Conservation (phyloP, 2,329 filamentous ascomycete genomes). For the Colletotrichum sublineola region DNA sequence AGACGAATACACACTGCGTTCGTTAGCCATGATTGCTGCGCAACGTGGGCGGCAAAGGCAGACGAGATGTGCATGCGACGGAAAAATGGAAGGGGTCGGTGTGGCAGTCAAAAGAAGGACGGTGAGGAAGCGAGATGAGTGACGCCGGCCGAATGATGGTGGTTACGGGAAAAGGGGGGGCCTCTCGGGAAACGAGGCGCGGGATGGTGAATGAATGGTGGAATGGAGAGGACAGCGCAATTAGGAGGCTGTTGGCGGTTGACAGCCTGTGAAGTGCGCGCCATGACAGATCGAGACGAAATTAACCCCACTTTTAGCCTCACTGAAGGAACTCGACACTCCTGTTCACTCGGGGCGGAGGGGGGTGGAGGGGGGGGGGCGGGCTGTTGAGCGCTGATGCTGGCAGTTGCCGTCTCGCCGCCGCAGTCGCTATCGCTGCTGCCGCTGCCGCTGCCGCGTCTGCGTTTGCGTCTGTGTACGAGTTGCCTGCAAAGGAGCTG, state of each 20-base stretch:
- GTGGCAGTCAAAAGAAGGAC: constrained; percentile 20
- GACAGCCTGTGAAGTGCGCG: constrained; percentile 39
- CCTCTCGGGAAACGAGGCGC: constrained; percentile 28
- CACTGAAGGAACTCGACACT: constrained; percentile 40
- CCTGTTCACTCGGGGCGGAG: background rate
- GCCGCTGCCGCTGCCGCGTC: background rate
- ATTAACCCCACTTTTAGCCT: constrained; percentile 46
- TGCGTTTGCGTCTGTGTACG: background rate
- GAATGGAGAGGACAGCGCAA: constrained; percentile 41
- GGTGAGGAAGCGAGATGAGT: background rate
- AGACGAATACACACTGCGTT: constrained; percentile 67
- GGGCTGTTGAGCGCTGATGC: constrained; percentile 6
- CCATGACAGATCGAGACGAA: constrained; percentile 42
- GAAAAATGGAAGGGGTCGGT: constrained; percentile 4
- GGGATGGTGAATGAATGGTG: constrained; percentile 21
- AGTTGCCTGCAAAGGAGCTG: constrained; percentile 5
- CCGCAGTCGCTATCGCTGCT: background rate
- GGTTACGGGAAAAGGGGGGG: background rate
- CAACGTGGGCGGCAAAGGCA: constrained; percentile 30
- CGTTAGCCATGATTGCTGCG: constrained; percentile 46
- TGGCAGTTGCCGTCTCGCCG: background rate
- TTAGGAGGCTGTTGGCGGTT: constrained; percentile 39
- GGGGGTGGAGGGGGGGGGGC: background rate
- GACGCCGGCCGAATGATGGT: constrained; percentile 17
- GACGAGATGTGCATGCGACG: constrained; percentile 37